Base-by-base conservation (phyloP, 345 rosid species). In the Draba incana region DNA sequence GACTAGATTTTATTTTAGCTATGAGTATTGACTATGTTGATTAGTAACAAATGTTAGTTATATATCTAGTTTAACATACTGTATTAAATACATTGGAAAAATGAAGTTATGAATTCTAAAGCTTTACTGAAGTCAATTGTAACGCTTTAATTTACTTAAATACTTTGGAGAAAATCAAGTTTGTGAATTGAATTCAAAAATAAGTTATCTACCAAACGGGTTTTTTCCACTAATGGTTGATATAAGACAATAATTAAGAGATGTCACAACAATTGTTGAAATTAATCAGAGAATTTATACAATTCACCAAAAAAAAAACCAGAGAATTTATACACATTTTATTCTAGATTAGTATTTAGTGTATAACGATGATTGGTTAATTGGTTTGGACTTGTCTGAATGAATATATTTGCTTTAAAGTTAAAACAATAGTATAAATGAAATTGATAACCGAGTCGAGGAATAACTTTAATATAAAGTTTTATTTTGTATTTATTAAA, bases 141-240 rank as follows among this genome's bases (percentile, higher is more conserved):
- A 35, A 35, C 39, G 39, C 39, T 35, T 35, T 35, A 35, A 10
- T 42, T 4, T 35, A 35, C 39, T 42, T 4, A 43, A 5, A 13
- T 13, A 9, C 52, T 2, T 30, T 30, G 16, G n/a, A 16, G 39
- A 35, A 28, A 46, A 12, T 15, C 9, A 45, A 45, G n/a, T 60
- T 60, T 35, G 27, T 60, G 49, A 14, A 43, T 59, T 60, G 49
- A 14, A 43, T 59, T 60, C 8, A 27, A 27, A 43, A 60, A 31
- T 24, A 57, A 44, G 23, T 43, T 43, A 12, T 12, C n/a, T 43
- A 13, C n/a, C 46, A 13, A 43, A 4, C 13, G 7, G 7, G 4
- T 11, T 41, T 13, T 43, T 43, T 43, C 13, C 16, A 43, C n/a
- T 43, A 43, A 8, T 35, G 6, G 35, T 31, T 31, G 16, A 8